Percentiles rank a stretch among this genome's conserved stretches.
Conservation (phyloP, 306 rosid species). For the Comarum palustre region DNA sequence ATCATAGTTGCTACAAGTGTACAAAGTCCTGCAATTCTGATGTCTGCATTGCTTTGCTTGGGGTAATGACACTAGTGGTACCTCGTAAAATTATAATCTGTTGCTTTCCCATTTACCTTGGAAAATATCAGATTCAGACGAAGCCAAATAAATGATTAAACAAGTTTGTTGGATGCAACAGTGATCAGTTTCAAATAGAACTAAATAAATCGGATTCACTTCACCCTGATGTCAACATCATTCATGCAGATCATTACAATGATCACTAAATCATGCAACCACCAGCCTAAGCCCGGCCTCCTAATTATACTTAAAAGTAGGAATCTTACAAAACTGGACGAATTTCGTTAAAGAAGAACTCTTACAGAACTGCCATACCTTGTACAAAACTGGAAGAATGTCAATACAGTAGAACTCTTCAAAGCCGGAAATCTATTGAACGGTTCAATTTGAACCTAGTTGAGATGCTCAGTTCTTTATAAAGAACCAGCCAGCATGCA, state of each 20-base stretch:
- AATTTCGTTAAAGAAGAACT: too few relatives aligned
- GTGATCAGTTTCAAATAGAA: conserved; percentile 14
- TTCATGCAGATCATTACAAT: conserved; percentile 10
- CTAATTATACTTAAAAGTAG: too few relatives aligned
- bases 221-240: conserved; percentile 4
- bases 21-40: background rate
- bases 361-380: too few relatives aligned
- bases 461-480: too few relatives aligned
- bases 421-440: too few relatives aligned
- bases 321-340: too few relatives aligned
- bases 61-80: background rate
- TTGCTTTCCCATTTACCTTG: background rate
- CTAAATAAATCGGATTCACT: background rate
- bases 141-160: background rate
- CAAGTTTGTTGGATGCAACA: background rate
- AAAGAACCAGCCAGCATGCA: too few relatives aligned
- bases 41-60: background rate
- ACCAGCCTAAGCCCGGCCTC: too few relatives aligned
- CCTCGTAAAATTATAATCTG: conserved; percentile 5
- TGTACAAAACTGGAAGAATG: too few relatives aligned
- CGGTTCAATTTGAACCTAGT: too few relatives aligned
- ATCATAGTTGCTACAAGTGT: background rate
- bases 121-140: background rate
- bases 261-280: too few relatives aligned
- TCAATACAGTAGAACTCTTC: too few relatives aligned